Base-by-base conservation (phyloP, 2,329 filamentous ascomycete species). In the Neonectria coccinea region DNA sequence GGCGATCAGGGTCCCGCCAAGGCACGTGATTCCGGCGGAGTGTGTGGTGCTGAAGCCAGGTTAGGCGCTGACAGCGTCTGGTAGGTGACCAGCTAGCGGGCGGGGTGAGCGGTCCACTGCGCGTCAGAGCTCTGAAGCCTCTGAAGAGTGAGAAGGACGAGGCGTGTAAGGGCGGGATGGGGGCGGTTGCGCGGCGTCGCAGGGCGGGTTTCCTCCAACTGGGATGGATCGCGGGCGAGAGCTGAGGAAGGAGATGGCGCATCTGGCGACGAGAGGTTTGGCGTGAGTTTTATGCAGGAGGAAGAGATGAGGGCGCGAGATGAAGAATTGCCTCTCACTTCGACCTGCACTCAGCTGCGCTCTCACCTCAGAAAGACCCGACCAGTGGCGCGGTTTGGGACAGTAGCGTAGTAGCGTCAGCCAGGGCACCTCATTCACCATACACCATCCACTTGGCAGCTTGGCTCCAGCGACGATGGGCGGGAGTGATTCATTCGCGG, bases 11-110 rank as follows among this genome's bases (percentile, higher is more conserved):
- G 71, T 69, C 60, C 72, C 70, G 65, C 70, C 65, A 67, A 47
- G 45, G 64, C 72, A 74, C 72, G 72, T 74, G 72, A 74, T 74
- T 67, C 29, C 41, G 59, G 42, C 61, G 55, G 56, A 25, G 52
- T 59, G 58, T 64, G 56, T 55, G 27, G 52, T 61, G 58, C 61
- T 68, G 62, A 57, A 63, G 51, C 47, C 8, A 20, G n/a, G 39
- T 61, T 62, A 66, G 66, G 59, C 65, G 56, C 69, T 57, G 41
- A 33, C 44, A 68, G 51, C 50, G 53, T n/a, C 25, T 27, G 42
- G 52, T 44, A 47, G 59, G 55, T 18, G 42, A 52, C 39, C 51
- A 55, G 45, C 62, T 70, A 70, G 68, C 62, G 67, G 65, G 42
- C 42, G 29, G 51, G 59, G 31, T 62, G 58, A 60, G 45, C 45